Evolutionary conservation across 1,284 basidiomycete genomes (phyloP), one percentile per base, ranked within the genome.

Genomic region (Cutaneotrichosporon mucoides): DNA sequence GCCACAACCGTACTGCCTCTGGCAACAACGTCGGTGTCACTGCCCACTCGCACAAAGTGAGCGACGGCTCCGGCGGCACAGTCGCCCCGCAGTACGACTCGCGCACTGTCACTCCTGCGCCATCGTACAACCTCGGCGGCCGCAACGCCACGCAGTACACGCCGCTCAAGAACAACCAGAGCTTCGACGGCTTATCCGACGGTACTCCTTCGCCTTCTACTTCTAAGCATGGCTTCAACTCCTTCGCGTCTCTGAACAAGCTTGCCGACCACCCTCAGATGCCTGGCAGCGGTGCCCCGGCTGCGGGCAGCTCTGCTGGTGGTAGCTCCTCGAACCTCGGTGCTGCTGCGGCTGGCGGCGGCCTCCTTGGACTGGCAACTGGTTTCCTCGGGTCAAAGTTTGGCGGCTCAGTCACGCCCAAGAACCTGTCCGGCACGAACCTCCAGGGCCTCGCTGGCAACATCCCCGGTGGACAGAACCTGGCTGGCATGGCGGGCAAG

Each of bases 161-260:
- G 33, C 56, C 56, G 2, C 50, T 57, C 9, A 56, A 56, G 38
- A 46, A 55, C 52, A 52, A 53, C 37, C 24, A 53, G 43, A 57
- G 50, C 44, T 56, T 44, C 36, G 55, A 50, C 55, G 42, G 51
- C 34, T 42, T 56, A 6, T 55, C 54, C 33, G 41, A 47, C 38
- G 50, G 40, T 13, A 52, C 40, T 1, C 44, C 56, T 2, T 52
- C 49, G 3, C 44, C 44, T 24, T 46, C 50, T 4, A 46, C 49
- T 3, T n/a, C 46, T 34, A 49, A 50, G 47, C 15, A 44, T 41
- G 38, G 38, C 40, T 49, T 54, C 36, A 16, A 33, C 37, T 59
- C 57, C 5, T 58, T 53, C 15, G 56, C 13, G 10, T 58, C 56
- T 2, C 45, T 58, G 9, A 34, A 36, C 51, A 58, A 58, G 51